These are phyloP conservation scores for Suillus hirtellus DNA, from an alignment of 768 basidiomycete genomes.

Conservation along the genomic window DNA sequence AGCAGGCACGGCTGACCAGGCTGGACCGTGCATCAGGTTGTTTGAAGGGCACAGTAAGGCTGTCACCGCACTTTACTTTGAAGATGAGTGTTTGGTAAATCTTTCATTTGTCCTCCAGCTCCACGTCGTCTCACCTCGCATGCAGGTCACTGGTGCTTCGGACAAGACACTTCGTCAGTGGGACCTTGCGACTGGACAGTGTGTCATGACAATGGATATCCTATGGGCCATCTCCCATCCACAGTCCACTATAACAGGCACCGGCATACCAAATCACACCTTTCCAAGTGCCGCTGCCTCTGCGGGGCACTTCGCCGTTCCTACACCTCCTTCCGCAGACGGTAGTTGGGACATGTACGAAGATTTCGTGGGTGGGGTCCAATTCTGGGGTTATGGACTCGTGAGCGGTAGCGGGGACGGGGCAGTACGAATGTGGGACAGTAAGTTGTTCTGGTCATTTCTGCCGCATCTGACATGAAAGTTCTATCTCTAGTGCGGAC, in stretches of 20 bases:
- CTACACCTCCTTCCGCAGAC: conserved; percentile 85
- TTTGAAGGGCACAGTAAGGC: conserved; percentile 92
- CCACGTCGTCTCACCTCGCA: conserved; percentile 18
- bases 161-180: conserved; percentile 99
- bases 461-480: conserved; percentile 9
- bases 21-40: conserved; percentile 57
- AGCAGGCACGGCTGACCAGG: conserved; percentile 44
- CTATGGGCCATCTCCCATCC: conserved; percentile 98
- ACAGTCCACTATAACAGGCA: conserved; percentile 44
- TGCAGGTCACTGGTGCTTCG: conserved; percentile 92
- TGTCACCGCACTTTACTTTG: conserved; percentile 93
- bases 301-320: conserved; percentile 71
- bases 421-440: conserved; percentile 99
- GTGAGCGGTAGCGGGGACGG: conserved; percentile 98
- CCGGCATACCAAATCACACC: conserved; percentile 42
- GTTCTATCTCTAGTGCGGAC: conserved; percentile 76
- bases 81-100: conserved; percentile 87
- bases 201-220: conserved; percentile 99
- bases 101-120: conserved; percentile 6
- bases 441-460: conserved; percentile 50
- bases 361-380: conserved; percentile 96
- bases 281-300: conserved; percentile 57
- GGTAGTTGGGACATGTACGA: conserved; percentile 94
- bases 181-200: conserved; percentile 97
- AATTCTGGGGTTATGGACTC: conserved; percentile 98